phyloP scores from a whole-genome alignment of 2,329 filamentous ascomycete species.

The Colletotrichum sp. region DNA sequence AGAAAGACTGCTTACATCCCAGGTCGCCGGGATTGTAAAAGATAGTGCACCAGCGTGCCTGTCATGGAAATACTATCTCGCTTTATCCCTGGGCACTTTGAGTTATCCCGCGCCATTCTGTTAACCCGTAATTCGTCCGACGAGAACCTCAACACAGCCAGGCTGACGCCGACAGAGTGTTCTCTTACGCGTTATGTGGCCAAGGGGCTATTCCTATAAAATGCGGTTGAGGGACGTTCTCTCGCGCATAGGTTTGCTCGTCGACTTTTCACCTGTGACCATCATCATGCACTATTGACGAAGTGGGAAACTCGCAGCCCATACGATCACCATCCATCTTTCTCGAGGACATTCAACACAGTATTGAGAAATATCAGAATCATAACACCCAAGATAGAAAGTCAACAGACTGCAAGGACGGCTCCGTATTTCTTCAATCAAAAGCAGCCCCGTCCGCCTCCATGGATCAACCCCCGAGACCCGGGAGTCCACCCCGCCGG shows the following conservation, averaged over 20 bases:
- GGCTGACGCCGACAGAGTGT: neutral
- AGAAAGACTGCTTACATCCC: neutral
- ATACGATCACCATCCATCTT: neutral
- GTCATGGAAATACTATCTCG: neutral
- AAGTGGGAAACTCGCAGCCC: neutral
- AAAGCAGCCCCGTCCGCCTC: neutral
- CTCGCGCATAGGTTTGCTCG: neutral
- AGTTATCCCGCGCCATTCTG: neutral
- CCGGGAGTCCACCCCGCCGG: conserved; percentile 21
- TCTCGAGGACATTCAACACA: neutral
- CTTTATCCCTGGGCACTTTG: neutral
- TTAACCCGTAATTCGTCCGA: neutral
- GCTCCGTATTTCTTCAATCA: neutral
- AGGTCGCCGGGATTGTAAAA: neutral
- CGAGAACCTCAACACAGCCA: neutral
- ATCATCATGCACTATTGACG: neutral
- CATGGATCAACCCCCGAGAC: conserved; percentile 16
- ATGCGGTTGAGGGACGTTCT: neutral
- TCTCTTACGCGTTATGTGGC: neutral
- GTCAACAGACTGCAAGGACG: neutral
- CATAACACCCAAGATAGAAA: neutral
- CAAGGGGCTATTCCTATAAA: neutral
- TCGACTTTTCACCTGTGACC: neutral
- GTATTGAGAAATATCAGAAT: neutral
- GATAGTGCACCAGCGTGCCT: neutral